Evolutionary conservation across 1,139 yeast species (phyloP), one percentile per base, ranked within the genome.

Genomic region (Yamadazyma blattariae): DNA sequence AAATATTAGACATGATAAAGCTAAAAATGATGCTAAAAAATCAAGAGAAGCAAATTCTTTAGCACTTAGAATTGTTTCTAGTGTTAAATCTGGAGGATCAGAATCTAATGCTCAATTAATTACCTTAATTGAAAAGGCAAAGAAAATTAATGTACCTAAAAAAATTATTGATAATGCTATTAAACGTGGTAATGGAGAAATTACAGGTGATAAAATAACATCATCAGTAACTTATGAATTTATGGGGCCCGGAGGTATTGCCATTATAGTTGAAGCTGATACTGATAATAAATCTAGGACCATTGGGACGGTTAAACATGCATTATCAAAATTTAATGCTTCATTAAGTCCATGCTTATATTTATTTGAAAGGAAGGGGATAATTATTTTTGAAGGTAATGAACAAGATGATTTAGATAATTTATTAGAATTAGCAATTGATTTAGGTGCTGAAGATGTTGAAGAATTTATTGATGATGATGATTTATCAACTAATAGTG

Each of bases 271-370:
- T 7, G 96, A 87, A 51, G 90, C 95, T 0, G 67, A 80, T 35
- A 90, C 97, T 0, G 97, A 90, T 57, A 92, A 88, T 59, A 87
- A 85, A 57, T 81, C 85, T 38, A 67, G 97, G 36, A 82, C 97
- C 0, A 76, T 89, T 20, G 82, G 86, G 18, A 69, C 74, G 36
- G 82, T 92, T 5, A 79, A 92, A 50, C 78, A 86, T 10, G 83
- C 88, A 3, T 78, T 92, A 59, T 74, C 80, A 32, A 86, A 85
- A 50, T 74, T 67, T 50, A 76, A 76, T 34, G 92, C 94, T 2
- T 70, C 80, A 14, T 63, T 86, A 57, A 77, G 94, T 15, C 95
- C 96, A 9, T 82, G 95, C 21, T 62, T 72, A 36, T 90, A 77
- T 55, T 71, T 84, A 63, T 92, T 92, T 61, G 80, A 82, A 35